Conservation (phyloP, 2,329 filamentous ascomycete species). For the Curvularia sp. region DNA sequence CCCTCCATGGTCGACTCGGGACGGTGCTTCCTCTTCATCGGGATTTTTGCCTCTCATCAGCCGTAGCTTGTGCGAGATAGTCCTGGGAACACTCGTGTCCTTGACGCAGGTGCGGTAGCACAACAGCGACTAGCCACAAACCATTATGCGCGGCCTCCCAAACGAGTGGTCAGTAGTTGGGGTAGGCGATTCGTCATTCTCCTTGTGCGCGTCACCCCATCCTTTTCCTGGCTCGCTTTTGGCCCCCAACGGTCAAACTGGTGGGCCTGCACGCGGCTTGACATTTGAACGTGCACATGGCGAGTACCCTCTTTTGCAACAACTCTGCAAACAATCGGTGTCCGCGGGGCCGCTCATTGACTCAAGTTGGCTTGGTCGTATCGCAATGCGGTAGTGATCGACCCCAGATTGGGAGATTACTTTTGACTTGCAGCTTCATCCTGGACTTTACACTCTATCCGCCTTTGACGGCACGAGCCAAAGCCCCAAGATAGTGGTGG, state of each 20-base stretch:
- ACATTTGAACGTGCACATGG: conserved; percentile 24
- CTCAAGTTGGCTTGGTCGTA: conserved; percentile 20
- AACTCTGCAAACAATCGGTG: conserved; percentile 23
- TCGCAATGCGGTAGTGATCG: conserved; percentile 37
- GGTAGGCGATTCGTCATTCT: conserved; percentile 17
- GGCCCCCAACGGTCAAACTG: conserved; percentile 36
- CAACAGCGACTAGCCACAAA: conserved; percentile 23
- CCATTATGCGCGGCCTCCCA: conserved; percentile 25
- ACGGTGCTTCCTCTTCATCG: conserved; percentile 27
- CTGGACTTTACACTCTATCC: conserved; percentile 32
- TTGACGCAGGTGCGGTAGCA: conserved; percentile 39
- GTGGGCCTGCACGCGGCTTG: conserved; percentile 20
- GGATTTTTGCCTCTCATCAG: conserved; percentile 29
- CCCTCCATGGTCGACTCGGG: conserved; percentile 15
- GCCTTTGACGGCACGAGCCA: conserved; percentile 31
- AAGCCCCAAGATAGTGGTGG: conserved; percentile 41
- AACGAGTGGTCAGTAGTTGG: conserved; percentile 9
- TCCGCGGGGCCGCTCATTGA: conserved; percentile 25
- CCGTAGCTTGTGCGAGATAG: conserved; percentile 28
- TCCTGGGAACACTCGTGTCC: conserved; percentile 25
- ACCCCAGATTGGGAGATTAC: conserved; percentile 31
- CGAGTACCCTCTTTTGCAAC: conserved; percentile 18
- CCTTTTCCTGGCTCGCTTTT: conserved; percentile 24
- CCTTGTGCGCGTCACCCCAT: conserved; percentile 7
- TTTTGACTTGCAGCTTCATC: conserved; percentile 36